These are phyloP conservation scores for Eimeria sp. DNA, from an alignment of 169 alveolate species.

Conservation along the genomic window DNA sequence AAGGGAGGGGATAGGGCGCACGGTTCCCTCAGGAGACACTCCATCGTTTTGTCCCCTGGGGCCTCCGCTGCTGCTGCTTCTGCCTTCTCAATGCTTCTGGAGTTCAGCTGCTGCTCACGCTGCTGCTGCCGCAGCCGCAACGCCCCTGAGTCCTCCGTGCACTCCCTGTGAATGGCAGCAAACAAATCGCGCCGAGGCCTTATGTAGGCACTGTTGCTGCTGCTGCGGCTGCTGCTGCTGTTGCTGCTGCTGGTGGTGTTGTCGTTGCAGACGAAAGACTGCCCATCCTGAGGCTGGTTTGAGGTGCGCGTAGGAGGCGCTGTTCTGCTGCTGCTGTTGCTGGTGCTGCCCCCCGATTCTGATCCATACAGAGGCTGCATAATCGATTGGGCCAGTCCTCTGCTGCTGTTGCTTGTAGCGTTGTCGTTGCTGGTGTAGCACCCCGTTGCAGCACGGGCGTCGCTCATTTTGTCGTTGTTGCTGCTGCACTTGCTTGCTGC, in stretches of 20 bases:
- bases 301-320: background rate
- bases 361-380: background rate
- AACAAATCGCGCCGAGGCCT: background rate
- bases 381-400: background rate
- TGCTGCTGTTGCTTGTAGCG: background rate
- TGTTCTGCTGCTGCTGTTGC: background rate
- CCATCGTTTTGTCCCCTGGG: background rate
- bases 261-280: background rate
- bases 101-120: constrained; percentile 17
- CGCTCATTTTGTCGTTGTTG: background rate
- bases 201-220: background rate
- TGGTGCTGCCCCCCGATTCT: background rate
- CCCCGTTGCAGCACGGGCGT: background rate
- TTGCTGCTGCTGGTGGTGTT: background rate
- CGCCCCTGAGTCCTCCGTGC: constrained; percentile 23
- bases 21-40: constrained; percentile 28
- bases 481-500: background rate
- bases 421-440: background rate
- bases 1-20: constrained; percentile 42
- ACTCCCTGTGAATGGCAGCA: constrained; percentile 33
- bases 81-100: background rate
- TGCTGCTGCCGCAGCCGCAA: constrained; percentile 12
- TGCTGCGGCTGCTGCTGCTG: constrained; percentile 30
- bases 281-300: background rate
- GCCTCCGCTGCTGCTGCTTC: background rate